phyloP scores from a whole-genome alignment of 2,329 filamentous ascomycete genomes.

The Diaporthe australafricana region DNA sequence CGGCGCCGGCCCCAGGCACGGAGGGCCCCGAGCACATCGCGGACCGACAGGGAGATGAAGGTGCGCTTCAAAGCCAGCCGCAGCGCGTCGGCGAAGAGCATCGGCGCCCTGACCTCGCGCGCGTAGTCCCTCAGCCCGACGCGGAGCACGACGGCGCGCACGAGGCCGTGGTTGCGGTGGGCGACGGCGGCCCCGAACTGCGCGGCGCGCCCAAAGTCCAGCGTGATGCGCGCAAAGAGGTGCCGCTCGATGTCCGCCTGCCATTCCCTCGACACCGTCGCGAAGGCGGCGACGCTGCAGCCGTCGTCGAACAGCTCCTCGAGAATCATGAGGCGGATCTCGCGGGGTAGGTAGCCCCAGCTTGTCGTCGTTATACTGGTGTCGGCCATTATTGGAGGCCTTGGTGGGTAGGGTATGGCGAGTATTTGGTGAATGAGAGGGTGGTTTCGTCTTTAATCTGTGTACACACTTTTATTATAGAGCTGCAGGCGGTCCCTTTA shows the following conservation, averaged over 20 bases:
- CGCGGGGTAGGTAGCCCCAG: constrained; percentile 41
- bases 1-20: too few relatives aligned
- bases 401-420: background rate
- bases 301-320: constrained; percentile 40
- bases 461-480: too few relatives aligned
- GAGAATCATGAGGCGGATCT: constrained; percentile 44
- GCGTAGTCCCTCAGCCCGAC: constrained; percentile 46
- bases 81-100: too few relatives aligned
- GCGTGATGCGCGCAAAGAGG: constrained; percentile 46
- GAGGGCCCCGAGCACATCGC: too few relatives aligned
- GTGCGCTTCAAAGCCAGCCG: too few relatives aligned
- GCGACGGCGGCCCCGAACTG: constrained; percentile 42
- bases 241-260: constrained; percentile 44
- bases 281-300: constrained; percentile 41
- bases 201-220: constrained; percentile 41
- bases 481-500: too few relatives aligned
- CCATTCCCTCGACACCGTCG: constrained; percentile 48
- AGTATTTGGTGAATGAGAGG: too few relatives aligned
- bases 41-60: too few relatives aligned
- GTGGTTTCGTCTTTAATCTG: too few relatives aligned
- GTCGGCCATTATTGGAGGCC: background rate
- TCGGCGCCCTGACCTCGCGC: too few relatives aligned
- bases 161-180: constrained; percentile 44
- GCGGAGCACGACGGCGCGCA: constrained; percentile 46
- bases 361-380: background rate